Evolutionary conservation across 129 eudicot genomes (phyloP), one percentile per base, ranked within the genome.

Genomic region (Pseudognaphalium luteoalbum): DNA sequence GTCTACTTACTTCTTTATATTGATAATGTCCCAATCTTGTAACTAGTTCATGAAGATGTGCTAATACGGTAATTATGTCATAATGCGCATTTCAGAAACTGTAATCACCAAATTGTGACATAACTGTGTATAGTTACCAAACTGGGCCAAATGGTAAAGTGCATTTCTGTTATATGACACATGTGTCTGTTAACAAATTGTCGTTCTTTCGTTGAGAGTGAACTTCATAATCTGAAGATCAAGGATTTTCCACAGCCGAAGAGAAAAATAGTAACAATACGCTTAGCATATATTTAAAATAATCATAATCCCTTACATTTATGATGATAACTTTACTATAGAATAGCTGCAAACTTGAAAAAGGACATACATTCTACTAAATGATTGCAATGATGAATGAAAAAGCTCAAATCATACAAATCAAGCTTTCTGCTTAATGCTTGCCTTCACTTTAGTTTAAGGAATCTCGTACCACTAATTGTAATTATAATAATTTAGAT

Each of bases 391-490:
- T 69, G 82, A 79, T 71, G 67, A 71, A 54, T 64, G 16, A 47
- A 71, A 71, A 71, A 62, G 66, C 29, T 71, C 21, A 78, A 70
- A 54, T 71, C 77, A 71, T 72, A 14, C 66, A 71, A 34, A 71
- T 51, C 81, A 41, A 77, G 56, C 81, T 77, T 68, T 77, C 35
- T 68, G 47, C 47, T 68, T 57, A 66, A 76, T 76, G 73, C 73
- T 68, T 58, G 69, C 41, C 61, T 68, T 69, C 76, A 70, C 56
- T 70, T 60, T 61, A 63, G 25, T 50, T 79, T 71, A 71, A 64
- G 56, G 78, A 79, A 79, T 71, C 78, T 79, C 58, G 68, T 71
- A 71, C 82, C 47, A 79, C 59, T 71, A 66, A 71, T 50, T 58
- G 58, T n/a, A n/a, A n/a, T 21, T 34, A 6, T 35, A 35, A 0